phyloP scores from a whole-genome alignment of 2,329 filamentous ascomycete species.

The Colletotrichum sp. region DNA sequence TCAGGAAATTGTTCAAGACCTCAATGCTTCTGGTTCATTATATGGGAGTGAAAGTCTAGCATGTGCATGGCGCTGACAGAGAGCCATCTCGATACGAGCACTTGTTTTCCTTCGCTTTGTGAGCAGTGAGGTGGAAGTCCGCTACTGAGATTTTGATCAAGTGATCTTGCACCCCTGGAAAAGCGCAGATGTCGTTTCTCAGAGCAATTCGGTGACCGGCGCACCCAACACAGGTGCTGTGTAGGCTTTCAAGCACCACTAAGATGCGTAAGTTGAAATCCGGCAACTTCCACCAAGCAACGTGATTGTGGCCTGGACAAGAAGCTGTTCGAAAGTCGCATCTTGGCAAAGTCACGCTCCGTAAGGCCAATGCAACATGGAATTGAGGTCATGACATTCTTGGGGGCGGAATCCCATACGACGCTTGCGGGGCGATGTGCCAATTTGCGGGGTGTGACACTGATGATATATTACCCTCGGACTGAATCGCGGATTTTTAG shows the following conservation, averaged over 20 bases:
- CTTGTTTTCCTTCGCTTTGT: background rate
- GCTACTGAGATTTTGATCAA: background rate
- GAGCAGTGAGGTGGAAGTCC: background rate
- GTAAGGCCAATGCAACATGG: background rate
- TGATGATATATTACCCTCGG: background rate
- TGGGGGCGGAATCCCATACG: background rate
- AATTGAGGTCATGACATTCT: background rate
- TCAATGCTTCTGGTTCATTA: background rate
- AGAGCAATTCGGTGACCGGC: background rate
- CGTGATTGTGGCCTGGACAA: background rate
- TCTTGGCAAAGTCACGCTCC: background rate
- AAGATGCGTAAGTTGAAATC: background rate
- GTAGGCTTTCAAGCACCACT: background rate
- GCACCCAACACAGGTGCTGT: background rate
- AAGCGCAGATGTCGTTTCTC: background rate
- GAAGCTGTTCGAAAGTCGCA: background rate
- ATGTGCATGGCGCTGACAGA: background rate
- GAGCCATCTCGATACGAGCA: background rate
- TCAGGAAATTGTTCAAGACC: no score
- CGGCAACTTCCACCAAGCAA: background rate
- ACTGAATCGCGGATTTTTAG: background rate
- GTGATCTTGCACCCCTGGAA: background rate
- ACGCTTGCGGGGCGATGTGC: background rate
- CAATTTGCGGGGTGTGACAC: background rate
- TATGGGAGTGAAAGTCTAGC: background rate